Base-by-base conservation (phyloP, 768 basidiomycete species). In the Serpula lacrymans region DNA sequence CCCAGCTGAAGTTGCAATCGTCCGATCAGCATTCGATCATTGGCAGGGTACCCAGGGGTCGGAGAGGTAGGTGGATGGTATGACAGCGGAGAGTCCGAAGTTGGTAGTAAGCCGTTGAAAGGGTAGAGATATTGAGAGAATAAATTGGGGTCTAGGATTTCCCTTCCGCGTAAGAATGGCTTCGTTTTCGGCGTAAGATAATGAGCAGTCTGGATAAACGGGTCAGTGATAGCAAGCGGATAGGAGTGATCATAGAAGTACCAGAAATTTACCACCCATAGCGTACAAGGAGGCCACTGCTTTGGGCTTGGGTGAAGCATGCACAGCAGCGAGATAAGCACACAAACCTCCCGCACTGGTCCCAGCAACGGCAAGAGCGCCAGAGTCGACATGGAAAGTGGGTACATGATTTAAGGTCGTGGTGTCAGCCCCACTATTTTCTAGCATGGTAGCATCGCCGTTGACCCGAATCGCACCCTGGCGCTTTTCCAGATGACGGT, bases 331-430 rank as follows among this genome's bases (percentile, higher is more conserved):
- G 9, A 84, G 67, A 49, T 80, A 82, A 1, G 79, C 77, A 45
- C 80, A 80, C n/a, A 75, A 58, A 2, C 78, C 80, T 8, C 83
- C 83, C 0, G 79, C 74, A 46, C 80, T 82, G 11, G 69, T 67
- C 1, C 82, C 84, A 4, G 72, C 62, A 2, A 77, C 79, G 0
- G 68, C 74, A 11, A 84, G 65, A 2, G 68, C 54, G 1, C 65
- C 47, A 12, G 59, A 28, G 47, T 82, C 69, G 24, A 84, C 51
- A 25, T 54, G 57, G 43, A 67, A 71, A 34, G 39, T 6, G 14
- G 32, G 30, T n/a, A 34, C 13, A 24, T n/a, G n/a, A n/a, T n/a
- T n/a, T n/a, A n/a, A n/a, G n/a, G n/a, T n/a, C n/a, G 18, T 21
- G 16, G 34, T n/a, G 22, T 14, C 9, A 28, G 27, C 9, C 27